Evolutionary conservation across 164 flowering plant species (phyloP), one percentile per base, ranked within the genome.

Genomic region (Tetracentron sinense): DNA sequence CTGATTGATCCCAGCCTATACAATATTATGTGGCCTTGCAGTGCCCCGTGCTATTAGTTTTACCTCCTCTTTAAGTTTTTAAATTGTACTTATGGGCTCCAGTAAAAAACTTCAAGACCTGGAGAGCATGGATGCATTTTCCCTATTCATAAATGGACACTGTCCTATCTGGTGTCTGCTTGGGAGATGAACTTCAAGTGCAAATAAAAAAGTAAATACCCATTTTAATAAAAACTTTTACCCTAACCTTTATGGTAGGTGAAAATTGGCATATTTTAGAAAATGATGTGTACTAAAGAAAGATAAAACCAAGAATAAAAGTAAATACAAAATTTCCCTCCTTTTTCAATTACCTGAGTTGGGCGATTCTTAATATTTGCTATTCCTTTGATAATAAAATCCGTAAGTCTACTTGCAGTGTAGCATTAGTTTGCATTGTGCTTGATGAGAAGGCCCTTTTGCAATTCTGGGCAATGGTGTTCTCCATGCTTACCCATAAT

Each of bases 381-480:
- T 12, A 90, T 75, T 82, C 89, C 91, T 72, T 87, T 90, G 67
- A 93, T 88, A 21, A 90, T 90, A 78, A 90, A 93, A 61, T 94
- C 75, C 26, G 97, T 86, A 46, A 89, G 65, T 54, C 89, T 90
- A 78, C 85, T 90, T 7, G 98, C 89, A 30, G 98, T 94, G 72
- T 93, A 93, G 12, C 94, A 88, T 56, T 93, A 97, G 74, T 93
- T 93, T 52, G 98, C 97, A 70, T 90, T 93, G 69, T 90, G 85
- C 78, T 93, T 90, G 74, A 93, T 84, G 20, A 93, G 96, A 29
- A 90, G 83, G 8, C 98, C 97, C 73, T 89, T 89, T 17, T 85
- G 89, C 82, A 93, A 70, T 72, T 85, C 78, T 50, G 98, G 97
- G 15, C 94, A 75, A 66, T 93, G 98, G 57, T 85, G 83, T 50